A percentile compares a stretch with the other conserved stretches of the same genome.
These are phyloP conservation scores for Salmacisia buchloeana DNA, from an alignment of 1,284 basidiomycete species.

Conservation along the genomic window DNA sequence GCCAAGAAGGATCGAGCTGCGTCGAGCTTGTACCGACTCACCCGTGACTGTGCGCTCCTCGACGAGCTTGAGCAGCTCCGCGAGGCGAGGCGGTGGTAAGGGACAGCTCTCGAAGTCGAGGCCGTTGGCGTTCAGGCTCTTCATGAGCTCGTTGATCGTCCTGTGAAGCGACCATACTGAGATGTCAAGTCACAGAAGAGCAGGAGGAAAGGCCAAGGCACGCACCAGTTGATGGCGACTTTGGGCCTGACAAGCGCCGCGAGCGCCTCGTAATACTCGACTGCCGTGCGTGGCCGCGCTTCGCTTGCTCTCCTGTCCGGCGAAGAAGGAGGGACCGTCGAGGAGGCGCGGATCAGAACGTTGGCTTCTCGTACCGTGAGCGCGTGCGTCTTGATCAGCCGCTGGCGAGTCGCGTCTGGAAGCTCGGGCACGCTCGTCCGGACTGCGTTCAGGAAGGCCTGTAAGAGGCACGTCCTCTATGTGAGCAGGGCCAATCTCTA, in stretches of 20 bases:
- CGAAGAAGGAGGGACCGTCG: conserved; percentile 53
- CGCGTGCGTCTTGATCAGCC: conserved; percentile 59
- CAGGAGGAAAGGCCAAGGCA: neutral
- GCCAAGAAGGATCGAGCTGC: neutral
- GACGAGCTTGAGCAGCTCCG: conserved; percentile 72
- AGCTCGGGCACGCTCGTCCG: conserved; percentile 68
- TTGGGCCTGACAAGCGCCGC: conserved; percentile 37
- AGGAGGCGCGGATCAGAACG: conserved; percentile 39
- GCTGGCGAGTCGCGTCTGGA: conserved; percentile 62
- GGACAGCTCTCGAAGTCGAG: conserved; percentile 27
- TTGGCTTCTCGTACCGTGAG: conserved; percentile 58
- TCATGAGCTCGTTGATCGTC: conserved; percentile 41
- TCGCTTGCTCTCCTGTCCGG: conserved; percentile 57
- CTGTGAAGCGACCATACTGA: neutral
- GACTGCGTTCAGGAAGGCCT: conserved; percentile 55
- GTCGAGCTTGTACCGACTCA: neutral
- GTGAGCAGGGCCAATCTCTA: conserved; percentile 16
- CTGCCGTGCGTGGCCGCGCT: conserved; percentile 53
- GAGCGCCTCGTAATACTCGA: conserved; percentile 72
- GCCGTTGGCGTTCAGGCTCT: conserved; percentile 27
- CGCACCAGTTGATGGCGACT: conserved; percentile 76
- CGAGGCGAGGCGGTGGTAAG: conserved; percentile 59
- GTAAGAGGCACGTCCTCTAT: conserved; percentile 52
- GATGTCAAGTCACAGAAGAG: neutral
- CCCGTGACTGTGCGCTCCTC: conserved; percentile 62